Evolutionary conservation across 2,329 filamentous ascomycete genomes (phyloP), one percentile per base, ranked within the genome.

Genomic region (Botrytis medusae): DNA sequence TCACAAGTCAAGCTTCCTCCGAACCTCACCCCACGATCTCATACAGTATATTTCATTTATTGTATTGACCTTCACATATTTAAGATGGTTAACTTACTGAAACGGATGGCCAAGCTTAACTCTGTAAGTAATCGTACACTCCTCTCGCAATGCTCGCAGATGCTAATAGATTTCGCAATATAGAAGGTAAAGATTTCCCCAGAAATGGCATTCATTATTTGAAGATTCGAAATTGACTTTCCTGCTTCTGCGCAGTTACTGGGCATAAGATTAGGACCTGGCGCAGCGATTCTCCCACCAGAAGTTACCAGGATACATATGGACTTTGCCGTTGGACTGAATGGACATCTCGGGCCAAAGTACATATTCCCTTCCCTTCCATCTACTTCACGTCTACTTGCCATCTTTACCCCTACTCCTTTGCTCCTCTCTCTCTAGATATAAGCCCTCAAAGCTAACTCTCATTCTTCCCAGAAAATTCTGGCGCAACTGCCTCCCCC

Each of bases 401-500:
- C 34, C 69, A 40, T 40, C 60, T 20, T 40, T 62, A 14, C 14
- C 40, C 25, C 32, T 12, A 29, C 5, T 64, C 40, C 48, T 20
- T 44, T 25, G 2, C 22, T 44, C 44, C 48, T 34, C 37, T 22
- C 16, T 51, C 16, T 80, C 82, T 76, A 37, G 57, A 72, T 64
- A 16, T 76, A 51, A 75, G 32, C n/a, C 48, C 42, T 20, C 34
- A 20, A 32, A 32, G 20, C 63, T 68, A 46, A 54, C 29, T 32
- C 25, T 14, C 7, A 5, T n/a, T 12, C 18, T 25, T 34, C 29
- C 14, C 32, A 97, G 95, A 80, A 93, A 93, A 85, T 98, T 99
- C 87, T 97, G 94, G 93, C 90, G 88, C 76, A 86, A 91, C 74
- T 92, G 90, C 81, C 90, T 98, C 65, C 93, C 93, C 34, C 90